Evolutionary conservation across 2,329 filamentous ascomycete species (phyloP).

Genomic region (Penicillium griseofulvum): DNA sequence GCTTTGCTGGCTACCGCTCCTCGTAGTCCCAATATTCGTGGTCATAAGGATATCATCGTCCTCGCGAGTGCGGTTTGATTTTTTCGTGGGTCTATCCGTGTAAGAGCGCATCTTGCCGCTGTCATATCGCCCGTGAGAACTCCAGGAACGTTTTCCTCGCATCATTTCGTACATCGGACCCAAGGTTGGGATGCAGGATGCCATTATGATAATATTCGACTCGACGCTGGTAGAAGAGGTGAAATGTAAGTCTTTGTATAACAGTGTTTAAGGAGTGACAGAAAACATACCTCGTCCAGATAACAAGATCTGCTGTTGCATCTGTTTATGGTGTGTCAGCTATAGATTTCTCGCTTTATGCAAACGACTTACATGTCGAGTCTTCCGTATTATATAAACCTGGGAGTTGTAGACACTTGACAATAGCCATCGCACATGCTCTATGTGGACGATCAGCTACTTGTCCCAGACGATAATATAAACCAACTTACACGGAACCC

Average conservation of each 20-base stretch:
- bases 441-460: conserved; percentile 14
- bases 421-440: conserved; percentile 32
- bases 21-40: not conserved
- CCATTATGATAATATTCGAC: conserved; percentile 35
- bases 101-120: not conserved
- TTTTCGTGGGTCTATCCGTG: not conserved
- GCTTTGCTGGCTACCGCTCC: conserved; percentile 16
- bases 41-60: not conserved
- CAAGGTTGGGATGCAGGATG: conserved; percentile 37
- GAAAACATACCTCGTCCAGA: conserved; percentile 1
- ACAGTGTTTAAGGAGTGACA: not conserved
- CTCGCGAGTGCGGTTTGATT: not conserved
- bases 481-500: not conserved
- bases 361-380: not conserved
- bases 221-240: conserved; percentile 24
- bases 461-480: not conserved
- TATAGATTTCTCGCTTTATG: not conserved
- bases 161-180: conserved; percentile 32
- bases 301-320: conserved; percentile 1
- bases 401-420: conserved; percentile 33
- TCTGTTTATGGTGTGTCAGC: not conserved
- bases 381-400: conserved; percentile 20
- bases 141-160: conserved; percentile 17
- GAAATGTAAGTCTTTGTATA: not conserved
- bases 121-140: conserved; percentile 12